A percentile compares a stretch with the other conserved stretches of the same genome.
phyloP scores from a whole-genome alignment of 1,139 yeast genomes.

The Saccharomyces uvarum region DNA sequence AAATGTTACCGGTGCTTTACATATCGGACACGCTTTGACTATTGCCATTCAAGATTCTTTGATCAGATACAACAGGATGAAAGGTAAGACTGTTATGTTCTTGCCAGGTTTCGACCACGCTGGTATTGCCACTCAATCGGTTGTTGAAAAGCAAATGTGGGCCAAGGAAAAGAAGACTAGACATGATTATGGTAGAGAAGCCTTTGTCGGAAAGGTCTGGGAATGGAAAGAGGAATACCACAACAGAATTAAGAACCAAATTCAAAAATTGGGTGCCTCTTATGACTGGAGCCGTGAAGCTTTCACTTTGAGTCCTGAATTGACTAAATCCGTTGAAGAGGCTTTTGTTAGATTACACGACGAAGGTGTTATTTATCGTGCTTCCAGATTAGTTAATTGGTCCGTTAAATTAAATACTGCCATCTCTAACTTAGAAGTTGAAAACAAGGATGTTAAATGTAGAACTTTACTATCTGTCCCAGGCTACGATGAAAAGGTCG shows the following conservation, averaged over 20 bases:
- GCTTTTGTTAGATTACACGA: slow-evolving; percentile 88
- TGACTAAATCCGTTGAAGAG: slow-evolving; percentile 76
- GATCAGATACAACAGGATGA: slow-evolving; percentile 92
- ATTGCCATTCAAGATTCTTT: slow-evolving; percentile 90
- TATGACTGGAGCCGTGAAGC: slow-evolving; percentile 95
- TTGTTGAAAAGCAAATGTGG: slow-evolving; percentile 95
- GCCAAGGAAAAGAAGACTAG: slow-evolving; percentile 81
- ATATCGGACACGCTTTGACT: slow-evolving; percentile 96
- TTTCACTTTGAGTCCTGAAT: slow-evolving; percentile 77
- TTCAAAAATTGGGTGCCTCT: slow-evolving; percentile 86
- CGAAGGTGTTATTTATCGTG: slow-evolving; percentile 93
- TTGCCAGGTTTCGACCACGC: slow-evolving; percentile 98
- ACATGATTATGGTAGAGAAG: slow-evolving; percentile 92
- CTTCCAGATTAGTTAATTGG: slow-evolving; percentile 92
- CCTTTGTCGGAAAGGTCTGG: slow-evolving; percentile 84
- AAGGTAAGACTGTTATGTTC: slow-evolving; percentile 87
- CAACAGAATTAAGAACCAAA: slow-evolving; percentile 71
- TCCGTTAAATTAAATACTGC: slow-evolving; percentile 92
- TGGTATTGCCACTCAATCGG: slow-evolving; percentile 98
- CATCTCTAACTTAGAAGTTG: slow-evolving; percentile 91
- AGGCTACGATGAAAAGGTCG: slow-evolving; percentile 81
- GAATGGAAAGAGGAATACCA: slow-evolving; percentile 98
- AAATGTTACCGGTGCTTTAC: slow-evolving; percentile 96
- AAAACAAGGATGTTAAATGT: slow-evolving; percentile 80
- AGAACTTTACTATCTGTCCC: slow-evolving; percentile 79